These are phyloP conservation scores for Globisporangium irregulare DNA, from an alignment of 352 stramenopile genomes.

Conservation along the genomic window DNA sequence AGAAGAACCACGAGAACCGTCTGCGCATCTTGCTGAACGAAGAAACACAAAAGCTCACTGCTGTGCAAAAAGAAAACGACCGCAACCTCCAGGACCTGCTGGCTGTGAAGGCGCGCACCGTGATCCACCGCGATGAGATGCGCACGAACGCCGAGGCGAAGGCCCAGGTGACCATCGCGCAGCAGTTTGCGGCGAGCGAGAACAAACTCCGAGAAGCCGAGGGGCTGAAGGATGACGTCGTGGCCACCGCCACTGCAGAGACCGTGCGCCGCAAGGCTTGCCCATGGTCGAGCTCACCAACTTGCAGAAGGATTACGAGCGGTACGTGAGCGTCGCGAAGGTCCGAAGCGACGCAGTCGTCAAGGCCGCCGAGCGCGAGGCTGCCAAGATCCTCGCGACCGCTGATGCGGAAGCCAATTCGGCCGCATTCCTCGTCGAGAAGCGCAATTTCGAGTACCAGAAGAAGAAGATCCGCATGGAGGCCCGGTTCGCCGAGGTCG, in stretches of 20 bases:
- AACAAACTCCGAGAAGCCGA: slow-evolving; percentile 75
- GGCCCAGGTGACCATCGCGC: slow-evolving; percentile 64
- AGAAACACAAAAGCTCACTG: slow-evolving; percentile 80
- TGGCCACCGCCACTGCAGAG: slow-evolving; percentile 46
- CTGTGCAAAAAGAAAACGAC: slow-evolving; percentile 78
- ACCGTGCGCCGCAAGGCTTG: slow-evolving; percentile 60
- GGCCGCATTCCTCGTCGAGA: slow-evolving; percentile 58
- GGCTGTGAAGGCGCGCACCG: slow-evolving; percentile 57
- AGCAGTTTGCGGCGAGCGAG: slow-evolving; percentile 45
- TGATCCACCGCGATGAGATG: slow-evolving; percentile 79
- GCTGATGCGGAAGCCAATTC: slow-evolving; percentile 64
- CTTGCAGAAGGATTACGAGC: slow-evolving; percentile 56
- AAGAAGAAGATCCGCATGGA: slow-evolving; percentile 73
- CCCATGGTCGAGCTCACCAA: slow-evolving; percentile 57
- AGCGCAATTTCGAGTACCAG: slow-evolving; percentile 77
- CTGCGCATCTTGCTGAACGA: slow-evolving; percentile 81
- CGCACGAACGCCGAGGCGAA: slow-evolving; percentile 72
- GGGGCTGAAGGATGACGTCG: slow-evolving; percentile 63
- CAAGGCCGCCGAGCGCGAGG: slow-evolving; percentile 62
- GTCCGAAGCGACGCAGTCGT: slow-evolving; percentile 62
- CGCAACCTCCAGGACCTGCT: slow-evolving; percentile 70
- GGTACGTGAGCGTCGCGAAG: slow-evolving; percentile 64
- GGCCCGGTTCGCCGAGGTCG: slow-evolving; percentile 42
- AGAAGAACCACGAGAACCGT: slow-evolving; percentile 89
- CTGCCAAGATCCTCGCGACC: slow-evolving; percentile 45